Percentiles rank a stretch among this genome's conserved stretches.
phyloP scores from a whole-genome alignment of 2,329 filamentous ascomycete genomes.

The Aspergillus ochraceoroseus region DNA sequence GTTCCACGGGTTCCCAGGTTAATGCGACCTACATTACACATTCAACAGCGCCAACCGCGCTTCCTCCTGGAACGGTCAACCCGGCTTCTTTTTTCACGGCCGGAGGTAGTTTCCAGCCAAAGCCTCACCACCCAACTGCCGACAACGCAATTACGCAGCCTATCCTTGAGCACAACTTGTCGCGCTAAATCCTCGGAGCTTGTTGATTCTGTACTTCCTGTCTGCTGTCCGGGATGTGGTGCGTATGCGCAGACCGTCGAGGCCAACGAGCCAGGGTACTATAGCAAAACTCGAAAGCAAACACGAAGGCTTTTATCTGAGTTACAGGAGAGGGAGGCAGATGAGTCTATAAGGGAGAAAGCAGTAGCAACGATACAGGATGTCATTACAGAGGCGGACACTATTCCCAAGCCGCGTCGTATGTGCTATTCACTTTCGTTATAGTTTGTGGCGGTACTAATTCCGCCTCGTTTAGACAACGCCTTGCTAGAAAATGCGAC shows the following conservation, averaged over 20 bases:
- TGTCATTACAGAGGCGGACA: constrained; percentile 8
- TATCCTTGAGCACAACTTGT: constrained; percentile 19
- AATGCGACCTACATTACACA: not conserved
- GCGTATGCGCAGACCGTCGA: constrained; percentile 56
- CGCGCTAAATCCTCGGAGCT: constrained; percentile 14
- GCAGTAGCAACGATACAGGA: constrained; percentile 14
- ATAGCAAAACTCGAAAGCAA: constrained; percentile 47
- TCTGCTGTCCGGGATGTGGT: constrained; percentile 59
- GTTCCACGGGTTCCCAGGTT: constrained; percentile 18
- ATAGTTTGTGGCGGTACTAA: constrained; percentile 2
- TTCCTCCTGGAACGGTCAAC: constrained; percentile 5
- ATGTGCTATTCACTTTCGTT: constrained; percentile 5
- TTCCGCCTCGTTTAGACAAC: constrained; percentile 14
- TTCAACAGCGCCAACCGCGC: not conserved
- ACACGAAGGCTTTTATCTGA: constrained; percentile 39
- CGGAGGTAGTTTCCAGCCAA: constrained; percentile 1
- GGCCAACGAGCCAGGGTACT: constrained; percentile 54
- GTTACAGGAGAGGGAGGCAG: constrained; percentile 14
- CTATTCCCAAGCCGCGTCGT: constrained; percentile 13
- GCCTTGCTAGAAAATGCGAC: constrained; percentile 23
- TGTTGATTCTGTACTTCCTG: constrained; percentile 39
- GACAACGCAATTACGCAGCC: constrained; percentile 17
- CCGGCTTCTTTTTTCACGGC: constrained; percentile 8
- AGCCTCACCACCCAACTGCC: not conserved
- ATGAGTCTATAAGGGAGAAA: constrained; percentile 12